Base-by-base conservation (phyloP, 805 yeast species). In the Sungouiozyma ichnusensis region DNA sequence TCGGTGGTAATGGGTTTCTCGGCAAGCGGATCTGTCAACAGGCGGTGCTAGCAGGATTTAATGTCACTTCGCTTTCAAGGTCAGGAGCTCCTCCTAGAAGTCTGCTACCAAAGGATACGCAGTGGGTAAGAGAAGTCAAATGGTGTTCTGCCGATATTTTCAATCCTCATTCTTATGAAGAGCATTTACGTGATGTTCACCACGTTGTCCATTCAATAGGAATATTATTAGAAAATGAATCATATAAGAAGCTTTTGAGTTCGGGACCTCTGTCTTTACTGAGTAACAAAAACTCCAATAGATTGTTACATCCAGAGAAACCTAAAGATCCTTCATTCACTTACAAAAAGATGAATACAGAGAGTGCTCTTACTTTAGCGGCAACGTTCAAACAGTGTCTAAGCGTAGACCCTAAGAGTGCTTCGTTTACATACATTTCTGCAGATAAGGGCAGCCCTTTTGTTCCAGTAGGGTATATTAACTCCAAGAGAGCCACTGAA, bases 1-100 rank as follows among this genome's bases (percentile, higher is more conserved):
- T 87, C 53, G 97, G 97, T 15, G 96, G 97, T 1, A 77, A 76
- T 49, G 97, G 97, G 7, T 85, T 85, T 55, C 60, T 88, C 44
- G 87, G 95, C 11, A 69, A 67, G 43, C 65, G 79, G 29, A 77
- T 88, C 7, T 84, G 94, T 55, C 80, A 79, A 55, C 69, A 71
- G 2, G 94, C 82, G 0, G 60, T 83, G 1, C 63, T 60, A 17
- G 59, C 73, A 16, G 94, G 94, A 0, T 76, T 69, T 58, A 58
- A 71, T 9, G 94, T 87, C 3, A 69, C 79, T 0, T 75, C 94
- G 0, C 62, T 85, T n/a, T 74, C 85, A 9, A 67, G 81, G 31
- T 74, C 81, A 3, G 88, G 86, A 0, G 60, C 55, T 8, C 68
- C 75, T 15, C 78, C 77, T 4, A 55, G 54, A 15, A 40, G 50